Conservation (phyloP, 495 filamentous ascomycete species). For the Podospora bellae-mahoneyi region DNA sequence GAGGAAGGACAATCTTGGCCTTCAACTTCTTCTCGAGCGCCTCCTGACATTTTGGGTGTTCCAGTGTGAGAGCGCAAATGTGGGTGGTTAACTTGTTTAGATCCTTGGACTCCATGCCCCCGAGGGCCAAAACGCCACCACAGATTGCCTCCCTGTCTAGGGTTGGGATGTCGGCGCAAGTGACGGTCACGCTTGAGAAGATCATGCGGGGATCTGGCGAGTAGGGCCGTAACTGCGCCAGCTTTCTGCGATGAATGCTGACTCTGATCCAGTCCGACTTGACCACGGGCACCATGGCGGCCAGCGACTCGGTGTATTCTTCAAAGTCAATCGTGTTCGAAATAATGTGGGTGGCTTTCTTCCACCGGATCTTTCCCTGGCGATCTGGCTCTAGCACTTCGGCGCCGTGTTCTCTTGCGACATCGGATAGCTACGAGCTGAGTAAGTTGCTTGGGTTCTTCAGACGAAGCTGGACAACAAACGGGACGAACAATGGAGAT, state of each 20-base stretch:
- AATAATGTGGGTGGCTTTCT: conserved; percentile 75
- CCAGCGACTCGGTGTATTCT: conserved; percentile 65
- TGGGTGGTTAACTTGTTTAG: conserved; percentile 77
- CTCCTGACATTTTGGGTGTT: conserved; percentile 65
- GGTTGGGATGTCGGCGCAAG: conserved; percentile 75
- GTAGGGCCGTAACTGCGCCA: conserved; percentile 75
- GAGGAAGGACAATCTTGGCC: conserved; percentile 85
- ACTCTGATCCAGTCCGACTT: conserved; percentile 74
- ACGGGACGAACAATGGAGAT: conserved; percentile 44
- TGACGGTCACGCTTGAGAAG: conserved; percentile 75
- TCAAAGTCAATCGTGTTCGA: conserved; percentile 84
- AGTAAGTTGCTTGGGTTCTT: conserved; percentile 32
- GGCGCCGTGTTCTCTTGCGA: conserved; percentile 57
- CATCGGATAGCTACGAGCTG: conserved; percentile 39
- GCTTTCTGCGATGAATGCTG: conserved; percentile 62
- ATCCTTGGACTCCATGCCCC: conserved; percentile 69
- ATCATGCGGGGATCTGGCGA: conserved; percentile 89
- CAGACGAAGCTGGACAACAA: neutral
- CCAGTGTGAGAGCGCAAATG: conserved; percentile 76
- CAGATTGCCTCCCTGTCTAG: conserved; percentile 89
- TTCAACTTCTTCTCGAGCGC: conserved; percentile 60
- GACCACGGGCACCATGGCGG: conserved; percentile 77
- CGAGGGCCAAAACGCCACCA: conserved; percentile 84
- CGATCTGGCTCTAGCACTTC: conserved; percentile 44
- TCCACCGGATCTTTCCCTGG: conserved; percentile 49